Evolutionary conservation across 306 rosid species (phyloP).

Genomic region (Acacia acuminata): DNA sequence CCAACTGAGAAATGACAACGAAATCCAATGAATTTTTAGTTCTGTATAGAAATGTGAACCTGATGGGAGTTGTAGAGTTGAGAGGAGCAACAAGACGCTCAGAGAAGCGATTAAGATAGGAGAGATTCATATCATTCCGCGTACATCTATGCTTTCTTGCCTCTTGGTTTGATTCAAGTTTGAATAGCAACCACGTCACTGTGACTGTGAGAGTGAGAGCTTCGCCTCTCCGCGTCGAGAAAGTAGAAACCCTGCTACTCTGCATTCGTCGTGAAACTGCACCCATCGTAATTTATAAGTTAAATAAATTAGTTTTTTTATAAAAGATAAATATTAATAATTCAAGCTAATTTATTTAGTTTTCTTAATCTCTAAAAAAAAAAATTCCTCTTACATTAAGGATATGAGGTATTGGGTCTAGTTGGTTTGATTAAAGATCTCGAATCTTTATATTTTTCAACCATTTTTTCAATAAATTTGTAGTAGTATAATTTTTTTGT

Average conservation of each 20-base stretch:
- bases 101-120: conserved; percentile 36
- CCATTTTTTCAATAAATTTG: background rate
- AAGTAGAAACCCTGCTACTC: too few species aligned
- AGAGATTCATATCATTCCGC: conserved; percentile 41
- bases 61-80: conserved; percentile 32
- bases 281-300: too few species aligned
- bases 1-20: conserved; percentile 25
- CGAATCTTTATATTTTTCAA: too few species aligned
- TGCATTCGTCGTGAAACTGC: too few species aligned
- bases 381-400: background rate
- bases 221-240: too few species aligned
- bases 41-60: background rate
- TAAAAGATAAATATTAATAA: too few species aligned
- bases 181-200: background rate
- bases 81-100: conserved; percentile 43
- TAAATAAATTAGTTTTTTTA: too few species aligned
- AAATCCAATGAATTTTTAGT: background rate
- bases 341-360: too few species aligned
- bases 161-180: background rate
- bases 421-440: background rate
- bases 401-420: background rate
- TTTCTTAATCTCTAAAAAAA: too few species aligned
- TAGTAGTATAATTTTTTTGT: too few species aligned
- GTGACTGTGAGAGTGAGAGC: background rate
- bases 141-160: background rate